Percentiles rank a stretch among this genome's conserved stretches.
These are phyloP conservation scores for Thozetella sp. DNA, from an alignment of 495 filamentous ascomycete species.

Conservation along the genomic window DNA sequence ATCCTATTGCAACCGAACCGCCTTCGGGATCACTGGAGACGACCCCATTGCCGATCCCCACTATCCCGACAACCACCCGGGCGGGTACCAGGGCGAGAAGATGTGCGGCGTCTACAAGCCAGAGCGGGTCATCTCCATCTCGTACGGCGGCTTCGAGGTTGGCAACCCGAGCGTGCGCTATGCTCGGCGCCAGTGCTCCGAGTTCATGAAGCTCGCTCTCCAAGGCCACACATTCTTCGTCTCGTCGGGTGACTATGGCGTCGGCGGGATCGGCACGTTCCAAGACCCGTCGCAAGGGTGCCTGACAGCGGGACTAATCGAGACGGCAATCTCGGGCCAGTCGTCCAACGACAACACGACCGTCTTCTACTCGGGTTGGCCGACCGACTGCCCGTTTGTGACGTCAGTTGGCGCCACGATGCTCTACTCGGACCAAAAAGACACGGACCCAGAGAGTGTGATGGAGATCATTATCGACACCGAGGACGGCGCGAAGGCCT, in stretches of 20 bases:
- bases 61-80: constrained; percentile 41
- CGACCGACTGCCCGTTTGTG: constrained; percentile 50
- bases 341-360: constrained; percentile 5
- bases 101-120: constrained; percentile 52
- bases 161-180: constrained; percentile 24
- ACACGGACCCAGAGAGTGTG: constrained; percentile 28
- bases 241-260: constrained; percentile 46
- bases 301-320: no score
- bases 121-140: constrained; percentile 62
- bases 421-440: constrained; percentile 23
- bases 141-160: constrained; percentile 38
- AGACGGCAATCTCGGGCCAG: constrained; percentile 12
- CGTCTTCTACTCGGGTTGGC: constrained; percentile 46
- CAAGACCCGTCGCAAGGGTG: constrained; percentile 55
- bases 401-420: constrained; percentile 55
- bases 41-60: constrained; percentile 52
- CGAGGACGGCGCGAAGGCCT: constrained; percentile 34
- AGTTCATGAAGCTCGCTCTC: constrained; percentile 57
- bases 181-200: constrained; percentile 56
- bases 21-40: constrained; percentile 31
- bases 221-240: constrained; percentile 40
- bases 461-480: constrained; percentile 19
- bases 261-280: constrained; percentile 50
- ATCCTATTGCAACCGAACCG: constrained; percentile 13
- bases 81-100: constrained; percentile 40